Base-by-base conservation (phyloP, 768 basidiomycete genomes). In the Collybiopsis confluens region DNA sequence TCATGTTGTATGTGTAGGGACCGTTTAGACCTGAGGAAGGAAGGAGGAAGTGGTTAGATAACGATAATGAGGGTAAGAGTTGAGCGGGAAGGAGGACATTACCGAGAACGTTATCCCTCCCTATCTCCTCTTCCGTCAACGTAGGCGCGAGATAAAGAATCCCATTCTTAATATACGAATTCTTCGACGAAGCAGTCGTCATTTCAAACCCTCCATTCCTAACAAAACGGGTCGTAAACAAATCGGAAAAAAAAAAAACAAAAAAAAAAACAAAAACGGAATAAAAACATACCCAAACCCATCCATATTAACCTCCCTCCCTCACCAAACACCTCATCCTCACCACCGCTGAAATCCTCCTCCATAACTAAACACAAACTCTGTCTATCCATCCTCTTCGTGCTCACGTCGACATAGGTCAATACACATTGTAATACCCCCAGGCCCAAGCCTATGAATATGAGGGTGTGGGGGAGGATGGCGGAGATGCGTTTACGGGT, bases 141-240 rank as follows among this genome's bases (percentile, higher is more conserved):
- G 92, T 95, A 6, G 92, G 92, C 5, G 90, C 83, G 60, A 96
- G 79, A 71, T 92, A 92, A 35, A 95, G 80, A 40, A 75, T 73
- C 3, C 86, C 86, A 62, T 92, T 74, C 42, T 80, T 66, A 28
- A 93, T 75, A 70, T 84, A 92, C 2, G 87, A 86, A 64, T 90
- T 91, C 68, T 83, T 85, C 8, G 72, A 59, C 4, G 82, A 84
- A 3, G 72, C 67, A 0, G 90, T 92, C 0, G 90, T 83, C 89
- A 92, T 92, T 61, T 90, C 85, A 63, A 94, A 94, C 66, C 92
- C 81, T 26, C 82, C 83, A 53, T 85, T 89, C 9, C 47, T 48
- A 40, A 86, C 84, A 58, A 10, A 50, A 4, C 42, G 21, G 42
- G 30, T 52, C 28, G 18, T 15, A 24, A 4, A n/a, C 23, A 30